Conservation (phyloP, 2,329 filamentous ascomycete species). For the Exophiala aquamarina region DNA sequence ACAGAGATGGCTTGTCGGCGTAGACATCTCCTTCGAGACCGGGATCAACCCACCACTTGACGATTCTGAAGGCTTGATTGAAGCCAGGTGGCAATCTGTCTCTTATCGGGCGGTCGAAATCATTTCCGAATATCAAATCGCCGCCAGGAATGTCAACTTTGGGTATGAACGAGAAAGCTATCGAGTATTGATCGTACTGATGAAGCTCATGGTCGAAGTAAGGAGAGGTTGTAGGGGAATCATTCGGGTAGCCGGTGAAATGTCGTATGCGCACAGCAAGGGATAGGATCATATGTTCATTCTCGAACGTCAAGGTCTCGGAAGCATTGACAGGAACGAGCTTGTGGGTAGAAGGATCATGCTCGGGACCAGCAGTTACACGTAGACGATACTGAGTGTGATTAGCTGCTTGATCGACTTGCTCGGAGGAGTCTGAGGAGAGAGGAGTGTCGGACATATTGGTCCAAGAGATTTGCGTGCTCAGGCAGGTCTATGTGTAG, state of each 20-base stretch:
- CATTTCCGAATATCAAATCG: conserved; percentile 88
- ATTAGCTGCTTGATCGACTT: conserved; percentile 8
- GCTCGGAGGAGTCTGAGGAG: conserved; percentile 11
- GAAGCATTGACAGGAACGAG: conserved; percentile 73
- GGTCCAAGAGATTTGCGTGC: background rate
- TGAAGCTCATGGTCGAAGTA: conserved; percentile 77
- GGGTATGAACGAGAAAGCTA: conserved; percentile 76
- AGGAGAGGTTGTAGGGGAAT: conserved; percentile 66
- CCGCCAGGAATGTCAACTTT: conserved; percentile 64
- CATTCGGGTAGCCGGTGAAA: conserved; percentile 66
- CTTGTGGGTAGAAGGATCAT: conserved; percentile 71
- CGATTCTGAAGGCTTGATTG: conserved; percentile 76
- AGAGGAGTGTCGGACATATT: conserved; percentile 10
- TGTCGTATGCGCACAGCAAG: conserved; percentile 73
- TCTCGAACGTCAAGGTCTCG: conserved; percentile 62
- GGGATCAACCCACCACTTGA: conserved; percentile 89
- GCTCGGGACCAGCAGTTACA: conserved; percentile 77
- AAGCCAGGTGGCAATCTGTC: conserved; percentile 85
- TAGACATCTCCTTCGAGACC: conserved; percentile 88
- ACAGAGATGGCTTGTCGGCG: conserved; percentile 81
- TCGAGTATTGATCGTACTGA: conserved; percentile 76
- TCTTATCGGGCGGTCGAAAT: conserved; percentile 88
- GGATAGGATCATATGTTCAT: conserved; percentile 65
- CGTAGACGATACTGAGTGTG: conserved; percentile 64
- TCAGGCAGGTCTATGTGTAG: no score